Percentiles rank a stretch among this genome's conserved stretches.
Conservation (phyloP, 2,329 filamentous ascomycete genomes). For the Calonectria honghensis region DNA sequence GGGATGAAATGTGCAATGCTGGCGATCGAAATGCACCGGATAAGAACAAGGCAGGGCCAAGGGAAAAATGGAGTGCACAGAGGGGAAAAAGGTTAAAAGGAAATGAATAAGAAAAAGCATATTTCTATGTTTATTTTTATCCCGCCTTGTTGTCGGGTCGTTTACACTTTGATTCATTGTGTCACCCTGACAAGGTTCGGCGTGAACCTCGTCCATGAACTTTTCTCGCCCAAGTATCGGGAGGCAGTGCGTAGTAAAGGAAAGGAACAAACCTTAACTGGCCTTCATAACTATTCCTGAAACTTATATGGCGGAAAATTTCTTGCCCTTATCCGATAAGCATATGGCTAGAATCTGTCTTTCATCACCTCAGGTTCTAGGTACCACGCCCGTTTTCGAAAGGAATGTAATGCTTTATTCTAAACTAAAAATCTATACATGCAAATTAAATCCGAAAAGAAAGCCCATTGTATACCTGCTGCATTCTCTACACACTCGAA, state of each 20-base stretch:
- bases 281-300: neutral
- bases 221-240: neutral
- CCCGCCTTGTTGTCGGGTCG: neutral
- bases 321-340: neutral
- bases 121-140: neutral
- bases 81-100: neutral
- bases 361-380: neutral
- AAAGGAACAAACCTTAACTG: neutral
- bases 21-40: neutral
- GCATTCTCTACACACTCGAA: neutral
- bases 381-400: neutral
- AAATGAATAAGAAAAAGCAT: neutral
- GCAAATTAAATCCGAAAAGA: neutral
- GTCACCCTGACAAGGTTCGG: neutral
- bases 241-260: neutral
- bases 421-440: conserved; percentile 5
- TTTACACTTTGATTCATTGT: neutral
- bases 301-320: neutral
- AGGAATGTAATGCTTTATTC: neutral
- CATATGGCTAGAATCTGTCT: neutral
- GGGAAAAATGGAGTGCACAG: neutral
- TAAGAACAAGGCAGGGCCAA: neutral
- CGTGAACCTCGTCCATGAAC: neutral
- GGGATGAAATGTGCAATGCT: neutral
- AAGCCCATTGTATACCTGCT: neutral